These are phyloP conservation scores for Cystobasidium tubakii DNA, from an alignment of 768 basidiomycete genomes.

Conservation along the genomic window DNA sequence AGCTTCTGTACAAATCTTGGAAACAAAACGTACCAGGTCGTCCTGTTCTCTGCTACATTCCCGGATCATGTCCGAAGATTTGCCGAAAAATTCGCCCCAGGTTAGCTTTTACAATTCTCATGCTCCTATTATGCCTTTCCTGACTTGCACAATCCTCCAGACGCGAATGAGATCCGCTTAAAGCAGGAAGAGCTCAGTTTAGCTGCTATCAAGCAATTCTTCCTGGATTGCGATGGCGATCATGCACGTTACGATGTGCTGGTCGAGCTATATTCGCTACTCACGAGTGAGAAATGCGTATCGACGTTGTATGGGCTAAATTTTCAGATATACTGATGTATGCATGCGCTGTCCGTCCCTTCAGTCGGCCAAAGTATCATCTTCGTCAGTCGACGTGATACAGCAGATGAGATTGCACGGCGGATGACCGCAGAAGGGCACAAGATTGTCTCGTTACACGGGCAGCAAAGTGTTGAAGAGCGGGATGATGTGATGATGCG, in stretches of 20 bases:
- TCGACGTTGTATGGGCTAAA: neutral
- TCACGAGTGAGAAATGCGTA: slow-evolving; percentile 56
- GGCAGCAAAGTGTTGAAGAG: slow-evolving; percentile 80
- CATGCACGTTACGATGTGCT: slow-evolving; percentile 93
- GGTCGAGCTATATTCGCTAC: slow-evolving; percentile 75
- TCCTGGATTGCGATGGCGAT: slow-evolving; percentile 88
- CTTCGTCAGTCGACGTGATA: slow-evolving; percentile 89
- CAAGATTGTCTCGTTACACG: slow-evolving; percentile 91
- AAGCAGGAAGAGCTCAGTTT: slow-evolving; percentile 89
- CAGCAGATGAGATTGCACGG: slow-evolving; percentile 82
- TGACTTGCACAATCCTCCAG: slow-evolving; percentile 37
- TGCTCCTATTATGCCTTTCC: no score
- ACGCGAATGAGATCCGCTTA: slow-evolving; percentile 91
- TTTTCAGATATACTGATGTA: neutral
- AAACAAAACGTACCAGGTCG: slow-evolving; percentile 59
- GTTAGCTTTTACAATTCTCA: neutral
- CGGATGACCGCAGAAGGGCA: slow-evolving; percentile 91
- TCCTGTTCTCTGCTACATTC: slow-evolving; percentile 98
- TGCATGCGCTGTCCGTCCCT: neutral
- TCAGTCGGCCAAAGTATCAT: slow-evolving; percentile 90
- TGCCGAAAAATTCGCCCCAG: slow-evolving; percentile 83
- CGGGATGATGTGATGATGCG: slow-evolving; percentile 88
- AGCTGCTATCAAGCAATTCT: slow-evolving; percentile 91
- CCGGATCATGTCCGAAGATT: slow-evolving; percentile 87
- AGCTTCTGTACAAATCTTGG: slow-evolving; percentile 45